These are phyloP conservation scores for Elasticomyces elasticus DNA, from an alignment of 495 filamentous ascomycete species.

Conservation along the genomic window DNA sequence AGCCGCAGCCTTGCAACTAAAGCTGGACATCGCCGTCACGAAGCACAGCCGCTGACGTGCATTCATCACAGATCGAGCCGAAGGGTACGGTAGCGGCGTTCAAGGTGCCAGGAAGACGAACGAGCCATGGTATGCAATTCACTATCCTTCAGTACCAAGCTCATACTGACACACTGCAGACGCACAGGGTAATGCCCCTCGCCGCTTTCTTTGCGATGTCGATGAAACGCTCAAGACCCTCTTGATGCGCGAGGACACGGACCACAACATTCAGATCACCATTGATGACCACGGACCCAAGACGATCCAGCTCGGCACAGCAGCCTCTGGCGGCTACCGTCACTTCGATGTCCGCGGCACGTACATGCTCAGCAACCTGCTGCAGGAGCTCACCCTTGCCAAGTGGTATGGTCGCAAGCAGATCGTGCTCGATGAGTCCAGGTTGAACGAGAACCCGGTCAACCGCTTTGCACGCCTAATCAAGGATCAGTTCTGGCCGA, in stretches of 20 bases:
- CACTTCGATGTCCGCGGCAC: constrained; percentile 80
- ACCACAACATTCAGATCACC: constrained; percentile 87
- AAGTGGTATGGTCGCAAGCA: constrained; percentile 73
- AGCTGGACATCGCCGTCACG: neutral
- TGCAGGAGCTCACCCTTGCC: constrained; percentile 87
- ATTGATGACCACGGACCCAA: constrained; percentile 93
- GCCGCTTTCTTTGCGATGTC: constrained; percentile 69
- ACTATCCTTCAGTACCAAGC: neutral
- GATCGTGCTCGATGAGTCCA: constrained; percentile 76
- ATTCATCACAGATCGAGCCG: constrained; percentile 8
- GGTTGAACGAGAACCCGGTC: constrained; percentile 87
- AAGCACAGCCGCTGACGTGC: neutral
- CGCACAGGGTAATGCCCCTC: constrained; percentile 41
- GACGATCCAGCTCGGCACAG: constrained; percentile 73
- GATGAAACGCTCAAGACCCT: constrained; percentile 63
- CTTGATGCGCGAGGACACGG: constrained; percentile 74
- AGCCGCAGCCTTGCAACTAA: neutral
- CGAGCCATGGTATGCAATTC: constrained; percentile 21
- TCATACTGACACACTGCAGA: constrained; percentile 31
- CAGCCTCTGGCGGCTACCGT: constrained; percentile 74
- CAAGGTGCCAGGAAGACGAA: constrained; percentile 7
- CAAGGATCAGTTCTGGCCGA: constrained; percentile 79
- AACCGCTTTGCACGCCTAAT: constrained; percentile 77
- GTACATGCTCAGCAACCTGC: constrained; percentile 88
- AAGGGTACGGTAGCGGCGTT: neutral